Percentiles rank a stretch among this genome's conserved stretches.
Conservation (phyloP, 2,329 filamentous ascomycete species). For the Fusarium nanum region DNA sequence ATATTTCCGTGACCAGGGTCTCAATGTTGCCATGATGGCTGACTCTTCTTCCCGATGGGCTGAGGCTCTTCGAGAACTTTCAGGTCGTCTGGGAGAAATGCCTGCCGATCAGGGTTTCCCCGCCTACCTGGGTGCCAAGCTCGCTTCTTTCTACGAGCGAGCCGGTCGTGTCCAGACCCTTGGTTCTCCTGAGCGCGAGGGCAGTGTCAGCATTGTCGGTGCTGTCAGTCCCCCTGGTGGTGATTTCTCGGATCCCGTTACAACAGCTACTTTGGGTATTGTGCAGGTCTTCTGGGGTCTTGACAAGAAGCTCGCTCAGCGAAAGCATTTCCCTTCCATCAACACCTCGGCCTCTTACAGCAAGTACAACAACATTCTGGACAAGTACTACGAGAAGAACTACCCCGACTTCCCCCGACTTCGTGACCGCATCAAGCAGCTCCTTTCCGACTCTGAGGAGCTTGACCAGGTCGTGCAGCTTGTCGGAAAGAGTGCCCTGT, state of each 20-base stretch:
- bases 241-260: constrained; percentile 99
- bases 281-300: constrained; percentile 99
- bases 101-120: constrained; percentile 99
- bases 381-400: constrained; percentile 94
- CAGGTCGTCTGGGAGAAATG: constrained; percentile 99
- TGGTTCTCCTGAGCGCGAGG: constrained; percentile 87
- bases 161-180: constrained; percentile 88
- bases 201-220: constrained; percentile 97
- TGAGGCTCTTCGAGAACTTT: constrained; percentile 97
- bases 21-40: constrained; percentile 99
- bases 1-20: constrained; percentile 97
- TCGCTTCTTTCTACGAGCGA: constrained; percentile 99
- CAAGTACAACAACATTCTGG: constrained; percentile 91
- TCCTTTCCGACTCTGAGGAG: constrained; percentile 95
- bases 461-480: constrained; percentile 98
- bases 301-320: constrained; percentile 98
- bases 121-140: constrained; percentile 94
- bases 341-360: constrained; percentile 95
- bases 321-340: constrained; percentile 99
- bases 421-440: constrained; percentile 91
- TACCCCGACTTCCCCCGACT: constrained; percentile 94
- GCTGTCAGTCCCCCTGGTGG: constrained; percentile 97
- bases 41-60: constrained; percentile 99
- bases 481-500: constrained; percentile 95
- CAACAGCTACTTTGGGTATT: constrained; percentile 91